Conservation (phyloP, 306 rosid genomes). For the Alnus glutinosa region DNA sequence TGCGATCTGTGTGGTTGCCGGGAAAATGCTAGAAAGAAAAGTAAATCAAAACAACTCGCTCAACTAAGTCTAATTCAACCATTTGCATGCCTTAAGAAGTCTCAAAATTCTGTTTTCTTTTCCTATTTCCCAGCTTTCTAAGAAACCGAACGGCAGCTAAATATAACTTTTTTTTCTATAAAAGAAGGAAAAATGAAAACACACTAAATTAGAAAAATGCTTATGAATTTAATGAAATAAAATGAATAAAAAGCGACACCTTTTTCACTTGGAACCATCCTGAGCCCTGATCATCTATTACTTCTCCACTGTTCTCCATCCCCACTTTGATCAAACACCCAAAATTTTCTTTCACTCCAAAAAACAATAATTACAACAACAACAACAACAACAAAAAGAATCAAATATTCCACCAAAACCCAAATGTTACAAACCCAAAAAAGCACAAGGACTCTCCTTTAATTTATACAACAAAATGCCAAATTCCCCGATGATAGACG, state of each 20-base stretch:
- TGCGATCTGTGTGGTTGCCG: not conserved
- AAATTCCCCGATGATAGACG: not conserved
- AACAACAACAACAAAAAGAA: not conserved
- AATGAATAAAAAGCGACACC: slow-evolving; percentile 41
- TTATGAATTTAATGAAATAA: not conserved
- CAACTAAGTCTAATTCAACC: not conserved
- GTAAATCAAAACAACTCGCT: not conserved
- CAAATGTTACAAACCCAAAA: slow-evolving; percentile 1
- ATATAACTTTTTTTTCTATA: not conserved
- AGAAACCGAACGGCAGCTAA: slow-evolving; percentile 8
- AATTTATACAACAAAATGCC: slow-evolving; percentile 6
- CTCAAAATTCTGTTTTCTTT: slow-evolving; percentile 16
- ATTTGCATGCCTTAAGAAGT: not conserved
- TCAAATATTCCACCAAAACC: slow-evolving; percentile 28
- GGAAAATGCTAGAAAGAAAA: not conserved
- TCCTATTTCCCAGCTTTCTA: slow-evolving; percentile 11
- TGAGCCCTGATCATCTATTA: slow-evolving; percentile 79
- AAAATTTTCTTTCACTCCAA: not conserved
- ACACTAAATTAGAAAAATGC: not conserved
- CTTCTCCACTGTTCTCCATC: slow-evolving; percentile 69
- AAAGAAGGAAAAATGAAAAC: not conserved
- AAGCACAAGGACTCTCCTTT: not conserved
- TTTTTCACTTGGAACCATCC: slow-evolving; percentile 99
- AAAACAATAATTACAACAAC: not conserved
- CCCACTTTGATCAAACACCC: slow-evolving; percentile 35